Evolutionary conservation across 2,329 filamentous ascomycete species (phyloP), one percentile per base, ranked within the genome.

Genomic region (Penicillium sp.): DNA sequence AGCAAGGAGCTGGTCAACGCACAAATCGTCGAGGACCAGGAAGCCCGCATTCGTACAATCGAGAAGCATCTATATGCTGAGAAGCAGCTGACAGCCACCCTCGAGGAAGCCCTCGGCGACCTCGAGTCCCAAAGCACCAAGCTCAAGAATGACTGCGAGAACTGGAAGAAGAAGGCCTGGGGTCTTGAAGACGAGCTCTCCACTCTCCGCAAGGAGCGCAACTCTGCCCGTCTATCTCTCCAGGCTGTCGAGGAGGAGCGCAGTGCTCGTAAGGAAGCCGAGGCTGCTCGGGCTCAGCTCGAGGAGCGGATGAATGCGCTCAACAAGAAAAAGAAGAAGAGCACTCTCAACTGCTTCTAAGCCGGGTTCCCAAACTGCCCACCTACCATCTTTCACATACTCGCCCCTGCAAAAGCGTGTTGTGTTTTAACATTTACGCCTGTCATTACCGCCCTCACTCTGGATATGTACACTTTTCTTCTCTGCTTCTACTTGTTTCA

Each of bases 291-390:
- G 58, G 91, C 90, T 42, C 91, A 96, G 73, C 86, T 99, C 28
- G 94, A 99, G 80, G 92, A 96, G 82, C 88, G 94, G 60, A 99
- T 99, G 89, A 93, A 94, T 73, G 89, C 91, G 61, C 90, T 95
- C 77, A 93, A 89, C 80, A 90, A 91, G 82, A 95, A 96, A 84
- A 97, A 94, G 86, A 93, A 96, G 80, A 84, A 84, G 87, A 97
- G 96, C 86, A 93, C 91, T 69, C 85, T 99, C 79, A 98, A 97
- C 83, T 99, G 95, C 86, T 99, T 99, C 84, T 97, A 92, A 79
- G n/a, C 42, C 33, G 44, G 42, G 22, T 33, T 3, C 4, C 28
- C 24, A 24, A 30, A 3, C 9, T 2, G 35, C 51, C 35, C 8
- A 6, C 10, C 24, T 10, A 5, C 24, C 8, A 9, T 30, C 44